Evolutionary conservation across 805 yeast genomes (phyloP).

Genomic region (Schwanniomyces vanrijiae): DNA sequence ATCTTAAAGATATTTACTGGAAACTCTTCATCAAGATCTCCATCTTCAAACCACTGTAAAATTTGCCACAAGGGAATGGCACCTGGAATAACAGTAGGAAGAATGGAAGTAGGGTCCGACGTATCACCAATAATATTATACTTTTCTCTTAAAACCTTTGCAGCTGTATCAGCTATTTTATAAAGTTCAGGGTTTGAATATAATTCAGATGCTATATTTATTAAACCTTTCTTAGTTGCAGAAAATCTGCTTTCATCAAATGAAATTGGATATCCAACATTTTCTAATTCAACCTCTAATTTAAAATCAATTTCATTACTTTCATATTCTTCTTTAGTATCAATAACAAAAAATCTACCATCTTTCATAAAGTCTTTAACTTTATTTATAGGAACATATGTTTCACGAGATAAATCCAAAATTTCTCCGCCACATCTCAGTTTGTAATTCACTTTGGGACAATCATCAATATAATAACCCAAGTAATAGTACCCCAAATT

Average conservation of each 20-base stretch:
- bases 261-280: conserved; percentile 12
- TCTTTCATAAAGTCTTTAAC: conserved; percentile 25
- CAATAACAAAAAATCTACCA: conserved; percentile 32
- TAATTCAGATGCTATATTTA: conserved; percentile 19
- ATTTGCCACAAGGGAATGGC: conserved; percentile 48
- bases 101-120: not conserved
- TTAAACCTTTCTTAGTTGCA: not conserved
- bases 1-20: conserved; percentile 11
- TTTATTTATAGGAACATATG: conserved; percentile 39
- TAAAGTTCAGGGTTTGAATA: conserved; percentile 15
- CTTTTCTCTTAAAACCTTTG: conserved; percentile 9
- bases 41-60: conserved; percentile 29
- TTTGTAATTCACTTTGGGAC: conserved; percentile 82
- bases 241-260: conserved; percentile 7
- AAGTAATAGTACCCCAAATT: conserved; percentile 61
- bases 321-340: conserved; percentile 5
- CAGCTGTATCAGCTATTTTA: conserved; percentile 17
- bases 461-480: conserved; percentile 79
- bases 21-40: conserved; percentile 17
- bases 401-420: conserved; percentile 52
- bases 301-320: not conserved
- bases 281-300: conserved; percentile 12
- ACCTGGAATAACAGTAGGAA: conserved; percentile 53
- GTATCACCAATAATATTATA: conserved; percentile 8
- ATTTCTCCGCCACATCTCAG: conserved; percentile 75